A percentile compares a stretch with the other conserved stretches of the same genome.
Evolutionary conservation across 2,329 filamentous ascomycete species (phyloP).

Genomic region (Colletotrichum sp.): DNA sequence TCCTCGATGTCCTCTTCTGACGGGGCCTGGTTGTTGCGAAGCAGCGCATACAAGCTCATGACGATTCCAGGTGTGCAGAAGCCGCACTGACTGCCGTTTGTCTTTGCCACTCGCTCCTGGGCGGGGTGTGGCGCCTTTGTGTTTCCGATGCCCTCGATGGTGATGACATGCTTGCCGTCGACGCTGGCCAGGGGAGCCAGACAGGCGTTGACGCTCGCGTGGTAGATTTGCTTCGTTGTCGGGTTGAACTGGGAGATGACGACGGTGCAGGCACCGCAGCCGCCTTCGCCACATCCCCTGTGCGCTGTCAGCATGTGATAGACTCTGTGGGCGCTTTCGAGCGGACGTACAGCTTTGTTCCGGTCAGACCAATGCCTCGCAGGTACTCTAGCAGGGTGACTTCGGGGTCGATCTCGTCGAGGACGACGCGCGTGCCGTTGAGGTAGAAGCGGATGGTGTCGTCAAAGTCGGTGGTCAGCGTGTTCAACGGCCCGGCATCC

Average conservation of each 20-base stretch:
- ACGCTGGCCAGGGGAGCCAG: constrained; percentile 90
- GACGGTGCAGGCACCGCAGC: constrained; percentile 95
- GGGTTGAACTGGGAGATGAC: constrained; percentile 94
- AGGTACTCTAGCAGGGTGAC: constrained; percentile 92
- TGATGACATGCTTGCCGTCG: constrained; percentile 98
- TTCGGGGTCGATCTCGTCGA: constrained; percentile 90
- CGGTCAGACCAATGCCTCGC: constrained; percentile 88
- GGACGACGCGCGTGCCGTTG: constrained; percentile 86
- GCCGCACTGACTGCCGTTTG: constrained; percentile 89
- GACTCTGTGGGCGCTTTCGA: background rate
- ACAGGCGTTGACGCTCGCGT: constrained; percentile 96
- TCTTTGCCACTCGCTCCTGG: constrained; percentile 89
- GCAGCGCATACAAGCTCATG: constrained; percentile 93
- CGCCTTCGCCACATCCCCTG: constrained; percentile 90
- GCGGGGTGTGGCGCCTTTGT: constrained; percentile 85
- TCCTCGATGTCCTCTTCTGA: constrained; percentile 88
- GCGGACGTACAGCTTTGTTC: constrained; percentile 77
- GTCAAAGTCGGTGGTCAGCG: constrained; percentile 78
- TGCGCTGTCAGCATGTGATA: background rate
- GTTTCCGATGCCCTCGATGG: constrained; percentile 93
- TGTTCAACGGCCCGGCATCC: constrained; percentile 38
- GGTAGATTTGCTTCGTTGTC: constrained; percentile 90
- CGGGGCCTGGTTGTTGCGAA: constrained; percentile 82
- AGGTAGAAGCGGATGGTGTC: constrained; percentile 92
- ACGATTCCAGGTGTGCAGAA: constrained; percentile 99